phyloP scores from a whole-genome alignment of 768 basidiomycete species.

The Nevesoporus exiguus region DNA sequence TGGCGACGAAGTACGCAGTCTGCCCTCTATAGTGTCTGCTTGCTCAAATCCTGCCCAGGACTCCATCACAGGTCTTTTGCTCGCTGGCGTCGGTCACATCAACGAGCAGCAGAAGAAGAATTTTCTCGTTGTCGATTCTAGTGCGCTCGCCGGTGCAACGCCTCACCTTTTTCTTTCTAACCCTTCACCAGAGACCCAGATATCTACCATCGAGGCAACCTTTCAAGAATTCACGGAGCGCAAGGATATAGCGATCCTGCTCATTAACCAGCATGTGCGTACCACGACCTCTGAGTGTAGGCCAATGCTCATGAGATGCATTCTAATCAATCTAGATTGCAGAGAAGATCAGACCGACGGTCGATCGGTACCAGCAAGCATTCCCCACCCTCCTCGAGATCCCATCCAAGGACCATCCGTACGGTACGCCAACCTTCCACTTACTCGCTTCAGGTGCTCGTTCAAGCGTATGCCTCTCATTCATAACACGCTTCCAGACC shows the following conservation, averaged over 20 bases:
- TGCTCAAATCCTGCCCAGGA: conserved; percentile 53
- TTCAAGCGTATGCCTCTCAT: conserved; percentile 8
- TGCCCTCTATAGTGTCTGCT: not conserved
- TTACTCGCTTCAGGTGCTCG: not conserved
- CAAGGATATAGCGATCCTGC: conserved; percentile 90
- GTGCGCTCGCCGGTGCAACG: conserved; percentile 46
- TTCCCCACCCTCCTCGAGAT: conserved; percentile 98
- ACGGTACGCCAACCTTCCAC: conserved; percentile 56
- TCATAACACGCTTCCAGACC: conserved; percentile 54
- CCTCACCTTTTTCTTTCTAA: conserved; percentile 8
- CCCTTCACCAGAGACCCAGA: conserved; percentile 70
- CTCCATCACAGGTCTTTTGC: conserved; percentile 91
- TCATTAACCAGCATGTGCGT: conserved; percentile 97
- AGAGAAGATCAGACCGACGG: conserved; percentile 92
- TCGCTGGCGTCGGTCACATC: conserved; percentile 93
- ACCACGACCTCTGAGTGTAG: not conserved
- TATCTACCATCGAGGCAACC: conserved; percentile 83
- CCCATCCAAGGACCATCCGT: conserved; percentile 97
- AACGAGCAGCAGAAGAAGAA: conserved; percentile 93
- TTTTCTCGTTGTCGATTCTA: conserved; percentile 91
- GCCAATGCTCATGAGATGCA: conserved; percentile 9
- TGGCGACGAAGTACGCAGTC: conserved; percentile 79
- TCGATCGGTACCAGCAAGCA: conserved; percentile 92
- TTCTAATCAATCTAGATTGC: conserved; percentile 61
- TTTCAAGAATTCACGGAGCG: conserved; percentile 95